Evolutionary conservation across 2,329 filamentous ascomycete species (phyloP).

Genomic region (Epichloe festucae): DNA sequence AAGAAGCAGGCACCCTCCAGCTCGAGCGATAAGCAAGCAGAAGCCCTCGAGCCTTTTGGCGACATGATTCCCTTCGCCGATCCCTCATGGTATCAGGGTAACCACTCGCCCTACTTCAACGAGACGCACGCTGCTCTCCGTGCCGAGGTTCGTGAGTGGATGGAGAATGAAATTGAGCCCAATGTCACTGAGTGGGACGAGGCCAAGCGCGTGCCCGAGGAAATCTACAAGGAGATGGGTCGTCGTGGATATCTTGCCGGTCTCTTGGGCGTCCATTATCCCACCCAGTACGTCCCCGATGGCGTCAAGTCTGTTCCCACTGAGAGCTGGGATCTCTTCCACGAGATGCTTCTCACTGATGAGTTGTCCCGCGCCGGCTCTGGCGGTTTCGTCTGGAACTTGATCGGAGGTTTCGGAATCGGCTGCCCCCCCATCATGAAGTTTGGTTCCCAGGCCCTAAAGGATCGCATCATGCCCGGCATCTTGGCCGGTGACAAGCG

Average conservation of each 20-base stretch:
- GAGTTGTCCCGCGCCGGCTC: conserved; percentile 82
- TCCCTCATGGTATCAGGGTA: conserved; percentile 87
- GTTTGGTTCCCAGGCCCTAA: conserved; percentile 74
- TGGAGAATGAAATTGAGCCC: conserved; percentile 79
- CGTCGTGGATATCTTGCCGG: conserved; percentile 88
- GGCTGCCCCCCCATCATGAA: conserved; percentile 85
- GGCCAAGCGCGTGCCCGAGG: conserved; percentile 74
- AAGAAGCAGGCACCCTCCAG: conserved; percentile 18
- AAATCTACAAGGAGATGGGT: conserved; percentile 93
- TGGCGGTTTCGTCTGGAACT: conserved; percentile 92
- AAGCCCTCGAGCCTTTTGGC: conserved; percentile 74
- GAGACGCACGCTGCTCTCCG: conserved; percentile 85
- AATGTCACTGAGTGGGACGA: conserved; percentile 95
- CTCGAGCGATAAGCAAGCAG: conserved; percentile 36
- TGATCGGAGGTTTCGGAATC: conserved; percentile 93
- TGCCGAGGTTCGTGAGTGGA: conserved; percentile 82
- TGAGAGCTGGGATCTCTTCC: conserved; percentile 96
- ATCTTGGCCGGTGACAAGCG: conserved; percentile 89
- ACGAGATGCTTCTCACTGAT: conserved; percentile 90
- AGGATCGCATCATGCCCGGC: conserved; percentile 77
- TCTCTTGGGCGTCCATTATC: conserved; percentile 73
- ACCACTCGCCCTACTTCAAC: conserved; percentile 95
- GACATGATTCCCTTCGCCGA: conserved; percentile 83
- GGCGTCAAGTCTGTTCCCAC: conserved; percentile 64
- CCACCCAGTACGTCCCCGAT: conserved; percentile 54